phyloP scores from a whole-genome alignment of 345 rosid genomes.

The Ailanthus altissimus region DNA sequence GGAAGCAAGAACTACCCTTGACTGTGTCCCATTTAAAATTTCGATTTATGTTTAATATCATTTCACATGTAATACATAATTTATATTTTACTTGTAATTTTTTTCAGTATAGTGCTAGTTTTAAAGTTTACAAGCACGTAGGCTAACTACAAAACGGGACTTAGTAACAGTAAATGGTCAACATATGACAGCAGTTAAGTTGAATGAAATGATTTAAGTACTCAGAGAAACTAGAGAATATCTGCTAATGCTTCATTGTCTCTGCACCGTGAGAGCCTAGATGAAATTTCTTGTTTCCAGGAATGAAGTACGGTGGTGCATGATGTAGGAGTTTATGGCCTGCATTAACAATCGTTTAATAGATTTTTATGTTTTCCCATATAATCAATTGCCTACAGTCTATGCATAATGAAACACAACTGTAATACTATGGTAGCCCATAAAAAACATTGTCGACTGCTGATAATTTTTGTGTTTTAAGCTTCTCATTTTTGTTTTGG shows the following conservation, averaged over 20 bases:
- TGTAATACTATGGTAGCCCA: too few species aligned
- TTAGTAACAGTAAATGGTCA: not conserved
- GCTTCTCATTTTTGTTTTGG: not conserved
- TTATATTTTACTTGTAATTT: not conserved
- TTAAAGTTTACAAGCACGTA: not conserved
- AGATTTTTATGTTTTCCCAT: not conserved
- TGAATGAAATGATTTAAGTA: not conserved
- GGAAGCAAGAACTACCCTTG: not conserved
- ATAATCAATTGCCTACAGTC: not conserved
- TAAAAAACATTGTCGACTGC: not conserved
- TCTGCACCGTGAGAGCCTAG: not conserved
- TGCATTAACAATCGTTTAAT: not conserved
- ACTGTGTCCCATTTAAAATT: not conserved
- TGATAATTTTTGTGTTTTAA: not conserved
- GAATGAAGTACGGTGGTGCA: not conserved
- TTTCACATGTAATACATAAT: not conserved
- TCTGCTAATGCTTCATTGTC: not conserved
- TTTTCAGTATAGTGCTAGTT: not conserved
- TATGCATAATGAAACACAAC: not conserved
- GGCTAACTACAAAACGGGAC: not conserved
- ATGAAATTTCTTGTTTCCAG: not conserved
- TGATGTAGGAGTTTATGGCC: not conserved
- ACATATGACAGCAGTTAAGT: not conserved
- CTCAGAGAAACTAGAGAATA: not conserved
- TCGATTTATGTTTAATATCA: not conserved